A percentile compares a stretch with the other conserved stretches of the same genome.
These are phyloP conservation scores for Aspergillus novoparasiticus DNA, from an alignment of 2,329 filamentous ascomycete species.

Conservation along the genomic window DNA sequence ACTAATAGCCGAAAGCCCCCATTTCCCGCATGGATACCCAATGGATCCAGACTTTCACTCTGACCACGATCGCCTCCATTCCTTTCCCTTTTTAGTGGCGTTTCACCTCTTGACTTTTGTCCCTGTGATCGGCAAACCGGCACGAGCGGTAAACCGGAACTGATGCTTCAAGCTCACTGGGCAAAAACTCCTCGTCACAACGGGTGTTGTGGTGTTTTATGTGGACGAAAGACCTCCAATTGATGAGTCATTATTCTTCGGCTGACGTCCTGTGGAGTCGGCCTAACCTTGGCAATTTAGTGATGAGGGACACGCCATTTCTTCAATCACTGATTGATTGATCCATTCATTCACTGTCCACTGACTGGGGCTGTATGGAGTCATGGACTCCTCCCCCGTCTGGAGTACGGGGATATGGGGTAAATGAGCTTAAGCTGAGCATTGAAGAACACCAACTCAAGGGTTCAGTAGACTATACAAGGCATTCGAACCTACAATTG, in stretches of 20 bases:
- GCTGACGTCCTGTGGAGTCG: not conserved
- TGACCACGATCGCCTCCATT: not conserved
- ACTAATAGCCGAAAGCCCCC: not conserved
- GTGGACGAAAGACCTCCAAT: not conserved
- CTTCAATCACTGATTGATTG: not conserved
- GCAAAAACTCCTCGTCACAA: not conserved
- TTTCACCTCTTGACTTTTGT: not conserved
- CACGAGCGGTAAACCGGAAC: slow-evolving; percentile 25
- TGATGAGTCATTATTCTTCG: not conserved
- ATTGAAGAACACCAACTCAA: not conserved
- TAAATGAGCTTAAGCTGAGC: slow-evolving; percentile 1
- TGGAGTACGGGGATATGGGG: not conserved
- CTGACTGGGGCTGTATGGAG: slow-evolving; percentile 1
- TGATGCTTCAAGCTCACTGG: slow-evolving; percentile 9
- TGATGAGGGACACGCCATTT: not conserved
- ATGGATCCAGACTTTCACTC: slow-evolving; percentile 4
- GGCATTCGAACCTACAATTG: not conserved
- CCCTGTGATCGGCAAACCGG: slow-evolving; percentile 36
- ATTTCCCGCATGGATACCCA: slow-evolving; percentile 16
- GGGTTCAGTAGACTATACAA: not conserved
- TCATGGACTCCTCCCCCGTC: not conserved
- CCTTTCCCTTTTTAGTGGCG: not conserved
- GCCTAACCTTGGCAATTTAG: not conserved
- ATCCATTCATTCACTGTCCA: not conserved
- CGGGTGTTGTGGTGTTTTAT: not conserved